Percentiles rank a stretch among this genome's conserved stretches.
Conservation (phyloP, 2,329 filamentous ascomycete species). For the Penicillium sp. region DNA sequence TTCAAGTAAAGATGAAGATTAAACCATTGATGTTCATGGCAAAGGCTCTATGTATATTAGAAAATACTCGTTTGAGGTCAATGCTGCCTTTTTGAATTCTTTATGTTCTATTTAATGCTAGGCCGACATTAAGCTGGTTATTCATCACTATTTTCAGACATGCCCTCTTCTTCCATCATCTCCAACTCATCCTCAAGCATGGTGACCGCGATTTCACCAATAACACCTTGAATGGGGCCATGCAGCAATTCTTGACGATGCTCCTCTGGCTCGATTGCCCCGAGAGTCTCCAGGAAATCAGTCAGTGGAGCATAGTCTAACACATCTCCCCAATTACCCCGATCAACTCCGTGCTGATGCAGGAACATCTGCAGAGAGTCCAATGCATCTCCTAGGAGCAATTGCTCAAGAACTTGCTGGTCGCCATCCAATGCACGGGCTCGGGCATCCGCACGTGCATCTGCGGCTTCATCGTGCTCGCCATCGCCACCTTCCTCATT, state of each 20-base stretch:
- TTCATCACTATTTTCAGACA: background rate
- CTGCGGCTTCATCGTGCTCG: slow-evolving; percentile 9
- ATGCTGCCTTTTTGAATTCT: background rate
- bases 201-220: slow-evolving; percentile 37
- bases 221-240: slow-evolving; percentile 29
- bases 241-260: slow-evolving; percentile 28
- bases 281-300: slow-evolving; percentile 36
- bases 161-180: slow-evolving; percentile 29
- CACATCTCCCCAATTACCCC: slow-evolving; percentile 42
- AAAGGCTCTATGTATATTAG: background rate
- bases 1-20: too few species aligned
- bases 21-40: too few species aligned
- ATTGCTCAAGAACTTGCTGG: slow-evolving; percentile 31
- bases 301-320: slow-evolving; percentile 35
- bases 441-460: slow-evolving; percentile 8
- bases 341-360: slow-evolving; percentile 40
- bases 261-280: slow-evolving; percentile 24
- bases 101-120: background rate
- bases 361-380: slow-evolving; percentile 37
- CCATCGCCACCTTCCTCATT: slow-evolving; percentile 16
- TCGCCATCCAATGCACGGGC: slow-evolving; percentile 26
- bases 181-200: slow-evolving; percentile 39
- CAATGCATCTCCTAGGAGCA: slow-evolving; percentile 35
- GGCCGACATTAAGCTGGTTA: background rate
- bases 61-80: background rate